phyloP scores from a whole-genome alignment of 1,284 basidiomycete species.

The Cryptococcus sp. region DNA sequence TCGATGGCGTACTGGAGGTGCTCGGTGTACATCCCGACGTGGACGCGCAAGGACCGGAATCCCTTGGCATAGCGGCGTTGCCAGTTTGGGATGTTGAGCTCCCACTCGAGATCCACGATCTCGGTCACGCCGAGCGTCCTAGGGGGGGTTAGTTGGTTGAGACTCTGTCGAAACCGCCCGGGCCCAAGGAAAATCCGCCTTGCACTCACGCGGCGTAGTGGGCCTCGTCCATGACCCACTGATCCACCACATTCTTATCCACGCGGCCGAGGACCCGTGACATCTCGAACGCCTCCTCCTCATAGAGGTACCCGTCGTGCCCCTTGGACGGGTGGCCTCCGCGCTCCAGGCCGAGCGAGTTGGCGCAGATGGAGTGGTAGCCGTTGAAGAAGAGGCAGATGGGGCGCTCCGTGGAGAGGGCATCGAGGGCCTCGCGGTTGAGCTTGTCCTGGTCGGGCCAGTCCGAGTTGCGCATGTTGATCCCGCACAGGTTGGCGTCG shows the following conservation, averaged over 20 bases:
- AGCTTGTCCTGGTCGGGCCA: conserved; percentile 34
- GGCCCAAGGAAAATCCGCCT: no score
- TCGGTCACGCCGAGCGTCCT: conserved; percentile 38
- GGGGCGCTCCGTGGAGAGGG: conserved; percentile 18
- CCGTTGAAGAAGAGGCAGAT: conserved; percentile 36
- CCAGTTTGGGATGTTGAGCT: conserved; percentile 33
- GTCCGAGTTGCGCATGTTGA: conserved; percentile 28
- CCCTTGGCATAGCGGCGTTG: conserved; percentile 25
- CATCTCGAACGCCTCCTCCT: conserved; percentile 31
- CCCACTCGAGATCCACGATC: conserved; percentile 46
- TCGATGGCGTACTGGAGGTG: conserved; percentile 35
- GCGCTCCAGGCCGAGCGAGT: conserved; percentile 26
- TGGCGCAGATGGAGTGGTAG: conserved; percentile 37
- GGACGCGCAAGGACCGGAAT: conserved; percentile 31
- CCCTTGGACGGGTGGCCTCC: conserved; percentile 20
- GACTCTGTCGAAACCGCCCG: no score
- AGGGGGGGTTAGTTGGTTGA: not conserved
- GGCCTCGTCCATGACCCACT: conserved; percentile 27
- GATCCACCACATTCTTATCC: conserved; percentile 22
- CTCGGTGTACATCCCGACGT: conserved; percentile 38
- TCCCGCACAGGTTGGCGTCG: conserved; percentile 16
- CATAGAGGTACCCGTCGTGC: conserved; percentile 25
- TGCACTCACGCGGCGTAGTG: conserved; percentile 32
- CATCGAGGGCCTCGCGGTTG: conserved; percentile 25
- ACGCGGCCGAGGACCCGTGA: conserved; percentile 26